Evolutionary conservation across 2,329 filamentous ascomycete species (phyloP), one percentile per base, ranked within the genome.

Genomic region (Colletotrichum somersetense): DNA sequence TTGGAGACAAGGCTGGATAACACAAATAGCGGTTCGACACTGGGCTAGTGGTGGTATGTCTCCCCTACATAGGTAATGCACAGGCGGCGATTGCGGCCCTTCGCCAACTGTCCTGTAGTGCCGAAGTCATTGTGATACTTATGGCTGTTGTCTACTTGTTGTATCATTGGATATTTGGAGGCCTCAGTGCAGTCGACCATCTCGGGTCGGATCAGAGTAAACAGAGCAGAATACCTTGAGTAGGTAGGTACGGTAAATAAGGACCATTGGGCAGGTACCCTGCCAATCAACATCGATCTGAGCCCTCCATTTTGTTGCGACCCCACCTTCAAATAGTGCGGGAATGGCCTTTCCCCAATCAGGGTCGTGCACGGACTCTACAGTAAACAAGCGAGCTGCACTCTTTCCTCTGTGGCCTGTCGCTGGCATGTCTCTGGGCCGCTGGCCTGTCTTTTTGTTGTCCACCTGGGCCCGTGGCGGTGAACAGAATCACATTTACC

Each of bases 311-410:
- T 59, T 53, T n/a, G 26, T 30, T 23, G n/a, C 44, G 46, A 62
- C 68, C 68, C 68, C 64, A 71, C 57, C 26, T 16, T 56, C 64
- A 46, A 67, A 57, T 71, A 58, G 46, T 73, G 65, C 62, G 57
- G 67, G 66, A 66, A 62, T 66, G 62, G 46, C 74, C 75, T 78
- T 75, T 80, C 78, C 62, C 80, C 78, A 38, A 67, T 79, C 76
- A 73, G 35, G 73, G 72, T n/a, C 50, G 30, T 66, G 80, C 79
- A 79, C 79, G 73, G 77, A 61, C 77, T 1, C 1, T 16, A 40
- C 16, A 55, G 77, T 79, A 81, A 81, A 81, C 80, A 83, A 80
- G 74, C 75, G 78, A 80, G 75, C 78, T 71, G 72, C 75, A 76
- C 75, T 75, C 77, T 75, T 62, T 65, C 70, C 61, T 57, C 38